Percentiles rank a stretch among this genome's conserved stretches.
Evolutionary conservation across 2,329 filamentous ascomycete genomes (phyloP).

Genomic region (Fusarium nodosum): DNA sequence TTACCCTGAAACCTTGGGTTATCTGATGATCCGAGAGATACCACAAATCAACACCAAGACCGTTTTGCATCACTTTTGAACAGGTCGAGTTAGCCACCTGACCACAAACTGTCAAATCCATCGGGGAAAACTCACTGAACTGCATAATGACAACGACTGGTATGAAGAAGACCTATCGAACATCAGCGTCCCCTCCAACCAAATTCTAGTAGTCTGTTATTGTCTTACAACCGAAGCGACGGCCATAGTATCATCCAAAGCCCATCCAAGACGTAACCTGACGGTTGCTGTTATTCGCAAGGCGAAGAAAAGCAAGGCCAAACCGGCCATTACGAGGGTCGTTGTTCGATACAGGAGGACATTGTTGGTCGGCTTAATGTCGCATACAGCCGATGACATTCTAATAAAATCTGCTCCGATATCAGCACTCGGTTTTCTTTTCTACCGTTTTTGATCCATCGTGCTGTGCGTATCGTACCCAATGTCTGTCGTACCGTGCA

Average conservation of each 20-base stretch:
- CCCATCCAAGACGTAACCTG: neutral
- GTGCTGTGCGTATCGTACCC: neutral
- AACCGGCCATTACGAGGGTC: neutral
- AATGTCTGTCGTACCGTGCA: slow-evolving; percentile 18
- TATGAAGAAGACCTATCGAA: neutral
- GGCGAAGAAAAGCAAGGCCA: slow-evolving; percentile 3
- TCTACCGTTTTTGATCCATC: rapidly evolving
- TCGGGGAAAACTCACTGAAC: neutral
- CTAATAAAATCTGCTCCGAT: slow-evolving; percentile 18
- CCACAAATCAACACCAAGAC: slow-evolving; percentile 30
- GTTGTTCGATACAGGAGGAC: neutral
- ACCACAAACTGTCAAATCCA: rapidly evolving
- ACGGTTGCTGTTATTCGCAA: neutral
- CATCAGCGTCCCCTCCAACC: neutral
- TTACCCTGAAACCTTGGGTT: slow-evolving; percentile 1
- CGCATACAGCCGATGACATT: slow-evolving; percentile 3
- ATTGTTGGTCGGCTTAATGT: neutral
- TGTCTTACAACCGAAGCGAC: neutral
- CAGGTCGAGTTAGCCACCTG: neutral
- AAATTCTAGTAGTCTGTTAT: neutral
- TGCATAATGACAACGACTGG: neutral
- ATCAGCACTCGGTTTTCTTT: neutral
- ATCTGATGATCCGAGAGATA: slow-evolving; percentile 15
- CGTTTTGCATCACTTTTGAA: slow-evolving; percentile 5
- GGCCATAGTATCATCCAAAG: slow-evolving; percentile 12